A percentile compares a stretch with the other conserved stretches of the same genome.
Conservation (phyloP, 2,329 filamentous ascomycete species). For the Fusarium caatingaense region DNA sequence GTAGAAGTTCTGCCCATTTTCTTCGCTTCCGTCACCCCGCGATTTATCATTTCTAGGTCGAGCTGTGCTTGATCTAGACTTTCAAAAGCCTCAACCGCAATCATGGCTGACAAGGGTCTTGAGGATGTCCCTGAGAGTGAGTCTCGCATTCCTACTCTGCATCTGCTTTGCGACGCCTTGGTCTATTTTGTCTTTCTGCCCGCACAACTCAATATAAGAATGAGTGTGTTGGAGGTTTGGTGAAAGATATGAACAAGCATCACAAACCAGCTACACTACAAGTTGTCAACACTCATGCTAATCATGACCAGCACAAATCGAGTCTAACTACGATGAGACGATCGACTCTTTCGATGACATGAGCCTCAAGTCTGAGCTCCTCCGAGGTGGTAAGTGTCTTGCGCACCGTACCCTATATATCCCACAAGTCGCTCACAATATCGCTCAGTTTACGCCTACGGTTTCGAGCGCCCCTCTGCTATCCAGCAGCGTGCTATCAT, state of each 20-base stretch:
- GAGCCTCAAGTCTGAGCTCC: conserved; percentile 95
- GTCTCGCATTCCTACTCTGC: conserved; percentile 53
- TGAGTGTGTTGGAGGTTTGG: conserved; percentile 1
- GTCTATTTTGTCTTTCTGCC: conserved; percentile 17
- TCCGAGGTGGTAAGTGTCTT: conserved; percentile 79
- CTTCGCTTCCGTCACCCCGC: conserved; percentile 51
- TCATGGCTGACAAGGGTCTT: conserved; percentile 99
- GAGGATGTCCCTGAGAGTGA: conserved; percentile 96
- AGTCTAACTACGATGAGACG: conserved; percentile 99
- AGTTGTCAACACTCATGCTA: conserved; percentile 32
- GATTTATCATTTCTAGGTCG: conserved; percentile 71
- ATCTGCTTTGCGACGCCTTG: conserved; percentile 10
- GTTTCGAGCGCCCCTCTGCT: conserved; percentile 99
- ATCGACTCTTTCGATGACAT: conserved; percentile 99
- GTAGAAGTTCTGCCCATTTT: conserved; percentile 54
- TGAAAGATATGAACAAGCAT: neutral
- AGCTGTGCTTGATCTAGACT: conserved; percentile 81
- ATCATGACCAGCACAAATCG: conserved; percentile 84
- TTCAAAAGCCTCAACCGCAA: conserved; percentile 73
- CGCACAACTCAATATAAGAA: conserved; percentile 30
- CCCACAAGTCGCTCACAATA: conserved; percentile 44
- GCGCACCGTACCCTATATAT: conserved; percentile 33
- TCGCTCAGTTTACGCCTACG: conserved; percentile 88
- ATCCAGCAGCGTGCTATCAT: conserved; percentile 99
- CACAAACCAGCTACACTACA: neutral